Base-by-base conservation (phyloP, 2,329 filamentous ascomycete genomes). In the Monosporascus sp. region DNA sequence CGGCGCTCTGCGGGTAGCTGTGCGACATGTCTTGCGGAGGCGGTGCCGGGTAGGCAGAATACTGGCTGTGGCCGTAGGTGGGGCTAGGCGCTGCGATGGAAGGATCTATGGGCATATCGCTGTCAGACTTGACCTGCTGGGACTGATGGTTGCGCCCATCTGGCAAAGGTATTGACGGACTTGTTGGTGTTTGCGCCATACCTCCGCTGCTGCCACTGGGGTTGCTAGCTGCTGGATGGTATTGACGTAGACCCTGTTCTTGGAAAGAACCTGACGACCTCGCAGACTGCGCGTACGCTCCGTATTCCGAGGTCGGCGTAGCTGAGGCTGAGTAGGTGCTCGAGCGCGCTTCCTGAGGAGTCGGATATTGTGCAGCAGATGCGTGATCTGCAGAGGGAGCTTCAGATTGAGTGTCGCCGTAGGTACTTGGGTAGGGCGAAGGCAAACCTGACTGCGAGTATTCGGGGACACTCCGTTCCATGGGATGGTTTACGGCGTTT, bases 81-180 rank as follows among this genome's bases (percentile, higher is more conserved):
- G 93, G 92, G 81, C 91, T 96, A 69, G 91, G 89, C 67, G 90
- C 87, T 74, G 91, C 89, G 73, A 97, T 96, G 73, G 91, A 95
- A 69, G 92, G 91, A 95, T 97, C 93, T 97, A 96, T 92, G 87
- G 91, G 91, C 80, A 95, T 85, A 86, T 91, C 87, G 84, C 83
- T 84, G 91, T 96, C 90, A 96, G 92, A 95, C 76, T 91, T 92
- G 77, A 87, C 82, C 81, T 84, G 80, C 73, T 82, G 80, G 78
- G 83, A 81, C 79, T 86, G 87, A 86, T 88, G 85, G 82, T 80
- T 87, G 78, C 82, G 80, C 70, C 74, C 88, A 90, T 91, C 88
- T 83, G 86, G 83, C 79, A 90, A 80, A 85, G 88, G 82, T 82
- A 90, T 83, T 77, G 90, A 96, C 91, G 90, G 90, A 96, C 92